These are phyloP conservation scores for Pseudocercospora macadamiae DNA, from an alignment of 2,329 filamentous ascomycete species.

Conservation along the genomic window DNA sequence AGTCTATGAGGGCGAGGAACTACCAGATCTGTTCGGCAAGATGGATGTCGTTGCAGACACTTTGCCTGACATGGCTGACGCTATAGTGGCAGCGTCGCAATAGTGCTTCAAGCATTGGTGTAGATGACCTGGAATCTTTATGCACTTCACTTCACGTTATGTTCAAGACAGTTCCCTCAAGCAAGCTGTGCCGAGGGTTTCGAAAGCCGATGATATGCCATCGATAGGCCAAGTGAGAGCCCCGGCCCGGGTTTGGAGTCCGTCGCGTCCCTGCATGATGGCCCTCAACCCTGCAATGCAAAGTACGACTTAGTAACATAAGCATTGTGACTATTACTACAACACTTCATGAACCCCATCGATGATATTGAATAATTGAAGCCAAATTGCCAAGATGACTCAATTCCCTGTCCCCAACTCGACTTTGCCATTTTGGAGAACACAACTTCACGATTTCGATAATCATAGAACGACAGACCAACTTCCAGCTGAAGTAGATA, in stretches of 20 bases:
- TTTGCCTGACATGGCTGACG: conserved; percentile 51
- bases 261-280: not conserved
- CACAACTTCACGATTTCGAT: conserved; percentile 45
- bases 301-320: not conserved
- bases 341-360: not conserved
- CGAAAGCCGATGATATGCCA: not conserved
- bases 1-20: conserved; percentile 55
- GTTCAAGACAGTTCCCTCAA: too few relatives aligned
- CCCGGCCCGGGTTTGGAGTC: not conserved
- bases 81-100: conserved; percentile 32
- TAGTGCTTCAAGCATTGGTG: too few relatives aligned
- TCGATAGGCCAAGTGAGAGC: not conserved
- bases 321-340: not conserved
- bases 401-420: conserved; percentile 25
- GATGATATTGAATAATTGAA: not conserved
- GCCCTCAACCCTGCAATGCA: too few relatives aligned
- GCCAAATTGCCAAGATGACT: conserved; percentile 8
- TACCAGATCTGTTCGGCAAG: conserved; percentile 50
- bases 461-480: conserved; percentile 66
- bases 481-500: conserved; percentile 43
- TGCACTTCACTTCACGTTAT: too few relatives aligned
- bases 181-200: not conserved
- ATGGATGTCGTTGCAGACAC: conserved; percentile 17
- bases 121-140: too few relatives aligned
- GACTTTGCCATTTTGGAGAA: conserved; percentile 49